Evolutionary conservation across 1,284 basidiomycete genomes (phyloP).

Genomic region (Cryptococcus floricola): DNA sequence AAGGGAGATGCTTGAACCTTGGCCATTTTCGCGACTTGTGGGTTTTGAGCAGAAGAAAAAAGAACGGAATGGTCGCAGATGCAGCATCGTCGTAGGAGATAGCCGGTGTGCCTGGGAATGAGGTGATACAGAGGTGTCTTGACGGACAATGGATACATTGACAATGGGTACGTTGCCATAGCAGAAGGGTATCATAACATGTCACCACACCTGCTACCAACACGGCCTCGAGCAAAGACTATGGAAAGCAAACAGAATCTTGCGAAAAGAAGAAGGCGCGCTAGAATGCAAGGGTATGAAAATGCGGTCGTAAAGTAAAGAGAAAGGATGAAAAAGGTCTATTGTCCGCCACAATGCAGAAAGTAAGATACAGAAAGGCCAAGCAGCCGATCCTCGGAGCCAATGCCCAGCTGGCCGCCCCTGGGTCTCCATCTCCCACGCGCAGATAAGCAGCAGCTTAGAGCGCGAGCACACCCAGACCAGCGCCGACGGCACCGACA

Average conservation of each 20-base stretch:
- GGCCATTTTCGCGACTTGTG: conserved; percentile 28
- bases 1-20: conserved; percentile 59
- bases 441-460: conserved; percentile 1
- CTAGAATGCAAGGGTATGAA: no score
- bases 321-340: background rate
- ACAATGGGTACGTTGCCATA: no score
- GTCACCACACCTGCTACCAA: no score
- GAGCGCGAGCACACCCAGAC: conserved; percentile 14
- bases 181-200: no score
- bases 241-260: no score
- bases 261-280: no score
- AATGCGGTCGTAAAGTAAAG: background rate
- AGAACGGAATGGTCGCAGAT: background rate
- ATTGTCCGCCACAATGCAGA: background rate
- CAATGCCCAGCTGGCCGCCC: background rate
- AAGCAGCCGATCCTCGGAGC: background rate
- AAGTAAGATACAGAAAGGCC: background rate
- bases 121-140: background rate
- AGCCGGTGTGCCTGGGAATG: background rate
- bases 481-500: conserved; percentile 20
- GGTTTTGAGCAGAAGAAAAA: background rate
- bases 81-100: background rate
- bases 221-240: no score
- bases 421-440: background rate
- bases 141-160: no score